Evolutionary conservation across 495 filamentous ascomycete genomes (phyloP).

Genomic region (Penicillium tannophilum): DNA sequence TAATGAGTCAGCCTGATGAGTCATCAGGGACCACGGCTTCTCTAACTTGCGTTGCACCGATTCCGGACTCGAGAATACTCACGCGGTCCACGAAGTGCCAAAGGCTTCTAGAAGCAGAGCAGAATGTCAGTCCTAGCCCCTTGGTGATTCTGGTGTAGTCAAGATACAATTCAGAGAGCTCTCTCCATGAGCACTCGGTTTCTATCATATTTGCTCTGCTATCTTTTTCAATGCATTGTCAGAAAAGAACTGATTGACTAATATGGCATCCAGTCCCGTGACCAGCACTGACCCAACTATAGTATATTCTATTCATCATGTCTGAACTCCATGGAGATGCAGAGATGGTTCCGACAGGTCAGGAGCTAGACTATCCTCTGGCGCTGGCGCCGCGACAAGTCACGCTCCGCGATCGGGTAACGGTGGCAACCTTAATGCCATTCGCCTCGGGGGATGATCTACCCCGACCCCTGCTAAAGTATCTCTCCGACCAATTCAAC

Average conservation of each 20-base stretch:
- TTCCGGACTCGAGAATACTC: conserved; percentile 55
- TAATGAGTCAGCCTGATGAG: conserved; percentile 22
- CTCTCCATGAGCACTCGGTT: background rate
- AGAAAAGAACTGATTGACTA: conserved; percentile 24
- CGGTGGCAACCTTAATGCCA: conserved; percentile 86
- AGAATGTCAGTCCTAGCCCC: conserved; percentile 30
- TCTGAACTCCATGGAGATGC: conserved; percentile 87
- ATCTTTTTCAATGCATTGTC: background rate
- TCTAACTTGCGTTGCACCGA: conserved; percentile 39
- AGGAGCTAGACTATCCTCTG: conserved; percentile 60
- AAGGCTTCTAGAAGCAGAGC: conserved; percentile 35
- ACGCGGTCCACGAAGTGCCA: conserved; percentile 52
- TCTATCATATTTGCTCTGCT: background rate
- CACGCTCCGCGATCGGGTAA: conserved; percentile 85
- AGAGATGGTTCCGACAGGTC: conserved; percentile 47
- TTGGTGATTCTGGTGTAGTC: conserved; percentile 13
- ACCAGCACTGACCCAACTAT: conserved; percentile 31
- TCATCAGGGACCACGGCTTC: conserved; percentile 37
- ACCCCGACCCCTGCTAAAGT: conserved; percentile 72
- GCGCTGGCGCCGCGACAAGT: conserved; percentile 80
- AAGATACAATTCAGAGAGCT: conserved; percentile 10
- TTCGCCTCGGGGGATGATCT: conserved; percentile 75
- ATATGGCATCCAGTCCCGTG: conserved; percentile 46
- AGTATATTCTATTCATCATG: conserved; percentile 54
- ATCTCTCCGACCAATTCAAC: conserved; percentile 85